A percentile compares a stretch with the other conserved stretches of the same genome.
Evolutionary conservation across 805 yeast species (phyloP).

Genomic region (Lipomyces lipofer): DNA sequence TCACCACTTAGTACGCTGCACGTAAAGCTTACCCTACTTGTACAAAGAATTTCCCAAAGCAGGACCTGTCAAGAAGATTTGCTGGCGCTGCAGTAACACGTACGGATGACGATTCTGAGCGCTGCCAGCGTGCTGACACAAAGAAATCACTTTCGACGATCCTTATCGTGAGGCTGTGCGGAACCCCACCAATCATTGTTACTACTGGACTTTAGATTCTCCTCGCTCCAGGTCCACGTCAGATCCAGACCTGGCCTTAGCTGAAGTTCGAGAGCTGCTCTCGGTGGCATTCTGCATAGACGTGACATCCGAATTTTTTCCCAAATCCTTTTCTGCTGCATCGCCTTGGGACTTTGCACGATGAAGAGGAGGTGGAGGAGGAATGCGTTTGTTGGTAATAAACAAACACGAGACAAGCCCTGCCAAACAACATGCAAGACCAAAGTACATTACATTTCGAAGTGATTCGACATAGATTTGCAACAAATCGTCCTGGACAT

Average conservation of each 20-base stretch:
- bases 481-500: neutral
- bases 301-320: neutral
- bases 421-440: neutral
- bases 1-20: too few relatives aligned
- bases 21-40: too few relatives aligned
- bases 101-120: too few relatives aligned
- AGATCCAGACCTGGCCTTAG: neutral
- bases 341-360: neutral
- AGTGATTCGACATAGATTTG: neutral
- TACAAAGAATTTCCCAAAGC: too few relatives aligned
- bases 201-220: neutral
- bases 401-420: neutral
- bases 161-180: too few relatives aligned
- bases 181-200: too few relatives aligned
- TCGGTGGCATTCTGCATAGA: neutral
- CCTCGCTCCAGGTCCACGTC: neutral
- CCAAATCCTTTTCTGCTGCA: neutral
- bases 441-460: neutral
- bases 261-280: neutral
- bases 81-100: too few relatives aligned
- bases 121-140: too few relatives aligned
- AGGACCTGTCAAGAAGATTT: too few relatives aligned
- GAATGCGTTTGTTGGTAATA: slow-evolving; percentile 1
- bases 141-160: too few relatives aligned
- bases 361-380: neutral